These are phyloP conservation scores for Leishmania tarentolae DNA, from an alignment of 208 protist species.

Conservation along the genomic window DNA sequence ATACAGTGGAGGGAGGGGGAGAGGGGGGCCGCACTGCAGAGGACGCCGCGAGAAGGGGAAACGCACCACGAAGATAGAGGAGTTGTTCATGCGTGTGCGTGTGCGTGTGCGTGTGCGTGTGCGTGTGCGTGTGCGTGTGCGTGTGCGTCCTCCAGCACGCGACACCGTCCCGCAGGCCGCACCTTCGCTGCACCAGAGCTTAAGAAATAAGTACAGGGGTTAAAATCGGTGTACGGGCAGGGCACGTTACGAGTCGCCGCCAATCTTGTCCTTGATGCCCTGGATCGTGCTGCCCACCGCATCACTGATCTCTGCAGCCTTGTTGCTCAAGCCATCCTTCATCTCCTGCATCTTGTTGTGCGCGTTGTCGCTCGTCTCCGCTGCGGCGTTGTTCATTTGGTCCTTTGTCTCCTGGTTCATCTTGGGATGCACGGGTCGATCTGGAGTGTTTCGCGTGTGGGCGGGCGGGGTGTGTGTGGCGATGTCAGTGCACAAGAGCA, in stretches of 20 bases:
- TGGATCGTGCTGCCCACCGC: background rate
- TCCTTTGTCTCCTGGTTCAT: constrained; percentile 10
- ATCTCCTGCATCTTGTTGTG: background rate
- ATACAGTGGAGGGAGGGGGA: too few species aligned
- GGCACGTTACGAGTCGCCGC: background rate
- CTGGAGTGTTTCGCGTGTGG: background rate
- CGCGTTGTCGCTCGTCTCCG: background rate
- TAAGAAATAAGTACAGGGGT: background rate
- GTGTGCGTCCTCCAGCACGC: background rate
- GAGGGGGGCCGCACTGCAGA: background rate
- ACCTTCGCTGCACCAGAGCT: background rate
- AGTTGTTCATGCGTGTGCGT: background rate
- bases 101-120: background rate
- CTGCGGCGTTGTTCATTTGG: constrained; percentile 6
- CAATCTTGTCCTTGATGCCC: background rate
- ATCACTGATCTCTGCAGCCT: background rate
- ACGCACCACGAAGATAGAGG: background rate
- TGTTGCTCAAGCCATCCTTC: constrained; percentile 4
- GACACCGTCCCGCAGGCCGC: background rate
- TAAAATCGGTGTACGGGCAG: background rate
- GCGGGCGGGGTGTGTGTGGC: background rate
- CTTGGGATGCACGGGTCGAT: background rate
- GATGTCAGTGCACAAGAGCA: background rate
- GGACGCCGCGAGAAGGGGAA: background rate
- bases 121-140: background rate